Evolutionary conservation across 1,284 basidiomycete genomes (phyloP).

Genomic region (Ustilago cynodontis): DNA sequence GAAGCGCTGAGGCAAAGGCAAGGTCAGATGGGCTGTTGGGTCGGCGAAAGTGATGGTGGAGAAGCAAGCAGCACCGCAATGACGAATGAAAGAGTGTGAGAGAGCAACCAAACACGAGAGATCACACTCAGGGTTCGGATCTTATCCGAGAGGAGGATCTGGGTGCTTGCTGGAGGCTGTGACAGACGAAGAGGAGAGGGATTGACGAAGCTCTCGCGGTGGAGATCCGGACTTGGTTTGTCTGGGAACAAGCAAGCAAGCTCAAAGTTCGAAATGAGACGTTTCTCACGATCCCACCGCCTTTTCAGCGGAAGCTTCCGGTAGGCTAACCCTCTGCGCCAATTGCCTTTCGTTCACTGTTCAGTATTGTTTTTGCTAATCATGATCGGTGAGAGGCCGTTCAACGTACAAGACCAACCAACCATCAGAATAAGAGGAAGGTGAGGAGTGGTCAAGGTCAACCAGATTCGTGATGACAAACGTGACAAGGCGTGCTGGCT

Average conservation of each 20-base stretch:
- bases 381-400: neutral
- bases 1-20: neutral
- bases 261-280: neutral
- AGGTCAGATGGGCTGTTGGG: neutral
- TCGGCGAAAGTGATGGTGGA: neutral
- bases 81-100: neutral
- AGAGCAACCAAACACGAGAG: neutral
- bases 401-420: neutral
- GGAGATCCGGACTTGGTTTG: neutral
- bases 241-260: neutral
- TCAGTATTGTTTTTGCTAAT: neutral
- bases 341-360: neutral
- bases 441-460: neutral
- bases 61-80: neutral
- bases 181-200: neutral
- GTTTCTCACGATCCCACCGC: neutral
- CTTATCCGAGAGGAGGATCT: neutral
- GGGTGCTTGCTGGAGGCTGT: neutral
- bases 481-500: neutral
- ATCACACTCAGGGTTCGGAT: neutral
- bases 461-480: constrained; percentile 10
- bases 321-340: neutral
- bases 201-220: constrained; percentile 1
- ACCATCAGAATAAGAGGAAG: neutral
- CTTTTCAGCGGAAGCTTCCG: constrained; percentile 3